Evolutionary conservation across 2,329 filamentous ascomycete species (phyloP), one percentile per base, ranked within the genome.

Genomic region (Bipolaris victoriae): DNA sequence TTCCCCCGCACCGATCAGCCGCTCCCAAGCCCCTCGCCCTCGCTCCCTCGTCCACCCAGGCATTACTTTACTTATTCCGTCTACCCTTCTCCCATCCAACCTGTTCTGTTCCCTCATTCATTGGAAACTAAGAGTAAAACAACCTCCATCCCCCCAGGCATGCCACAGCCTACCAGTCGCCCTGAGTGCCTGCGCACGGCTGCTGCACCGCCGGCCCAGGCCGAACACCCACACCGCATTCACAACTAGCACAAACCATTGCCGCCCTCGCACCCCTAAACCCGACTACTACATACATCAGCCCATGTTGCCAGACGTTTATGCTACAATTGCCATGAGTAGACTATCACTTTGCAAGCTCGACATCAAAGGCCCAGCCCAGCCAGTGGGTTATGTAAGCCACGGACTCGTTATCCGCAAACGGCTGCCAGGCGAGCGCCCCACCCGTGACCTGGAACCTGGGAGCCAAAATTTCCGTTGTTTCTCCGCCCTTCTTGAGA

Each of bases 1-100:
- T 35, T 20, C 22, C 37, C 52, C 56, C 56, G 53, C 52, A 50
- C 46, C 56, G 49, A 62, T 62, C 56, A 43, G 52, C 53, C 49
- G 52, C 55, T 45, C 13, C 15, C 16, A 44, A 33, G 40, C 39
- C 13, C 31, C n/a, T 40, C 51, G 26, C 41, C 43, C 9, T n/a
- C 26, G 7, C 26, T 20, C 44, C 16, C 29, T 31, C 29, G 29
- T 31, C 29, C 10, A 31, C 29, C 29, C 29, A 13, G 10, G 29
- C 29, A 31, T 31, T 31, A 31, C 29, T 31, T 24, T 29, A 29
- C 5, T 29, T 29, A 3, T 9, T 10, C 2, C 2, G 4, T 13
- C 29, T 31, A 3, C 29, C 29, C 29, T 31, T 13, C 29, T 31
- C 29, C 11, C 29, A 2, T 4, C 29, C 29, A 31, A 9, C 29